These are phyloP conservation scores for Lipomyces yamanashiensis DNA, from an alignment of 805 yeast species.

Conservation along the genomic window DNA sequence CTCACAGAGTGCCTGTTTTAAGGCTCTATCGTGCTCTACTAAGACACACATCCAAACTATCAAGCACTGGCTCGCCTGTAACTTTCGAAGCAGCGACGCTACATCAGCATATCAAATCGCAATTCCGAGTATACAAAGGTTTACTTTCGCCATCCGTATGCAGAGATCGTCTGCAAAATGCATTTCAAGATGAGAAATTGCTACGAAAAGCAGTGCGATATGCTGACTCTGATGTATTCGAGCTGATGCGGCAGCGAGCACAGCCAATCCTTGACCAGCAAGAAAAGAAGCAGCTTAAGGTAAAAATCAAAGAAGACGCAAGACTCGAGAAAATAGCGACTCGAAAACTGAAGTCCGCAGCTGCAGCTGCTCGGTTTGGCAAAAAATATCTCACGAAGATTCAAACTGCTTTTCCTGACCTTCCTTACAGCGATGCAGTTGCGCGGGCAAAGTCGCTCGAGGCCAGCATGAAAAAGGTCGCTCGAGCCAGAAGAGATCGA, in stretches of 20 bases:
- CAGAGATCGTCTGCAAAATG: background rate
- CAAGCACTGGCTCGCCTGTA: background rate
- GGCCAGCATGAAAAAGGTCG: background rate
- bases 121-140: constrained; percentile 5
- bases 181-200: background rate
- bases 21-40: constrained; percentile 25
- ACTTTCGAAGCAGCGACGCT: constrained; percentile 5
- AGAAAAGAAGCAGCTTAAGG: background rate
- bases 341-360: background rate
- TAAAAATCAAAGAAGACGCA: background rate
- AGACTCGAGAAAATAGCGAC: background rate
- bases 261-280: background rate
- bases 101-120: background rate
- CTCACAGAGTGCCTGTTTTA: constrained; percentile 19
- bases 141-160: background rate
- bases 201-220: constrained; percentile 8
- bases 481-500: constrained; percentile 4
- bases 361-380: background rate
- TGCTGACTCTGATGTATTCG: background rate
- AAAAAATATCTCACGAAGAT: background rate
- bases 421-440: background rate
- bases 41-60: constrained; percentile 7
- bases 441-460: constrained; percentile 4
- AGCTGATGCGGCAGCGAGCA: background rate
- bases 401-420: background rate